These are phyloP conservation scores for Butyriboletus appendiculatus DNA, from an alignment of 1,284 basidiomycete species.

Conservation along the genomic window DNA sequence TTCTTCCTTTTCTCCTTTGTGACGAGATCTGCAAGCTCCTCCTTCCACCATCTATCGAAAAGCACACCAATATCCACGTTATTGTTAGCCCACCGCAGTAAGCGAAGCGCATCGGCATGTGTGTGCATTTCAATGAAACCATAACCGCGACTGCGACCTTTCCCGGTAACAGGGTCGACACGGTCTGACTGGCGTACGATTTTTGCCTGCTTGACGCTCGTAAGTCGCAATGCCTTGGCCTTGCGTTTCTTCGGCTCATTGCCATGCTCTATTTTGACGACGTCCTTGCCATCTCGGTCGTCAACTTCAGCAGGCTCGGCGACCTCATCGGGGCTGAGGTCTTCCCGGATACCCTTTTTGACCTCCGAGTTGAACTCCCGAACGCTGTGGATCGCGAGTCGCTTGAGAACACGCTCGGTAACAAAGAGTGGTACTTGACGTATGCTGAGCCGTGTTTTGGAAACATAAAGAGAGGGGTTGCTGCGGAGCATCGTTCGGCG, in stretches of 20 bases:
- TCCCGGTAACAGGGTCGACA: slow-evolving; percentile 84
- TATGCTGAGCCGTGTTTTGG: slow-evolving; percentile 90
- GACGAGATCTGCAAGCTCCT: slow-evolving; percentile 73
- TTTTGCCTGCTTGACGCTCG: slow-evolving; percentile 84
- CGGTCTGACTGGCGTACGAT: slow-evolving; percentile 87
- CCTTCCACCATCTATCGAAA: slow-evolving; percentile 82
- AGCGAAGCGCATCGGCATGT: slow-evolving; percentile 89
- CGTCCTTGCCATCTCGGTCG: slow-evolving; percentile 23
- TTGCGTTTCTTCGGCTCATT: slow-evolving; percentile 32
- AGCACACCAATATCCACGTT: slow-evolving; percentile 67
- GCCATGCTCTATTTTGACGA: slow-evolving; percentile 35
- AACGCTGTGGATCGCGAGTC: slow-evolving; percentile 81
- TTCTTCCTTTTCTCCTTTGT: slow-evolving; percentile 57
- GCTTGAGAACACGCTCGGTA: slow-evolving; percentile 87
- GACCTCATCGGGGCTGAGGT: slow-evolving; percentile 76
- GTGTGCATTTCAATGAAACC: slow-evolving; percentile 92
- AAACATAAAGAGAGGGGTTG: slow-evolving; percentile 94
- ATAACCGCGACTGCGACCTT: slow-evolving; percentile 90
- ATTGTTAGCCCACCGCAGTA: slow-evolving; percentile 94
- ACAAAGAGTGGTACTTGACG: slow-evolving; percentile 92
- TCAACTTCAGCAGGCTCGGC: slow-evolving; percentile 38
- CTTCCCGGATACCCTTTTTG: slow-evolving; percentile 58
- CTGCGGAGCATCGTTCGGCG: slow-evolving; percentile 79
- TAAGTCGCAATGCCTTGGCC: slow-evolving; percentile 49
- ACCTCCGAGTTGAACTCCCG: slow-evolving; percentile 84